These are phyloP conservation scores for Cucurbita pepo DNA, from an alignment of 306 rosid species.

Conservation along the genomic window DNA sequence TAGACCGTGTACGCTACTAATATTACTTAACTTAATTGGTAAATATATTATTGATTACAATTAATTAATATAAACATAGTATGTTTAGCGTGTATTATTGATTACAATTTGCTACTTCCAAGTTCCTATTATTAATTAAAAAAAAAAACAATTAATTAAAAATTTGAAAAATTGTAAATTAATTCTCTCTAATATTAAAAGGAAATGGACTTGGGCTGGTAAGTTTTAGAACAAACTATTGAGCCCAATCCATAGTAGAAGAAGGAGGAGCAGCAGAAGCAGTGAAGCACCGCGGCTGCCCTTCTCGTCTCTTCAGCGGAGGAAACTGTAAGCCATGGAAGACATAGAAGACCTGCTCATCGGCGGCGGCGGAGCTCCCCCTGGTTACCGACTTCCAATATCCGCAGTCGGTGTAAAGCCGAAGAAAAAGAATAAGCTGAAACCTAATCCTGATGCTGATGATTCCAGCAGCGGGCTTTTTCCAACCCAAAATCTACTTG, in stretches of 20 bases:
- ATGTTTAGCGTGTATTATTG: no score
- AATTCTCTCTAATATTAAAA: neutral
- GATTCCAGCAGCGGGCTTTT: slow-evolving; percentile 7
- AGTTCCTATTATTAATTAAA: no score
- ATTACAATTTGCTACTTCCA: no score
- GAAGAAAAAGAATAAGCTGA: slow-evolving; percentile 22
- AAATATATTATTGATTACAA: no score
- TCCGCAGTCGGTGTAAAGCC: slow-evolving; percentile 33
- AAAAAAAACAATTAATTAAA: no score
- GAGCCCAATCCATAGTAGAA: neutral
- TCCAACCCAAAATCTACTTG: slow-evolving; percentile 11
- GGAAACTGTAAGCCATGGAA: slow-evolving; percentile 31
- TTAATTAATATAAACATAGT: no score
- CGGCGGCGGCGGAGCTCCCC: slow-evolving; percentile 36
- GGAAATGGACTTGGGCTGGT: neutral
- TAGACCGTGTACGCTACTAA: no score
- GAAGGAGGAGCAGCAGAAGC: neutral
- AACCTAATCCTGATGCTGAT: neutral
- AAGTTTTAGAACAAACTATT: neutral
- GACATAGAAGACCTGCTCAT: slow-evolving; percentile 73
- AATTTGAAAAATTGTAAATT: no score
- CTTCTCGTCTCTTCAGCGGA: neutral
- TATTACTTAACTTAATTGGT: no score
- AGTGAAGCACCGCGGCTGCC: neutral
- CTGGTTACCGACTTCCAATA: slow-evolving; percentile 66